Evolutionary conservation across 352 stramenopile genomes (phyloP).

Genomic region (Phytopythium mirpurense): DNA sequence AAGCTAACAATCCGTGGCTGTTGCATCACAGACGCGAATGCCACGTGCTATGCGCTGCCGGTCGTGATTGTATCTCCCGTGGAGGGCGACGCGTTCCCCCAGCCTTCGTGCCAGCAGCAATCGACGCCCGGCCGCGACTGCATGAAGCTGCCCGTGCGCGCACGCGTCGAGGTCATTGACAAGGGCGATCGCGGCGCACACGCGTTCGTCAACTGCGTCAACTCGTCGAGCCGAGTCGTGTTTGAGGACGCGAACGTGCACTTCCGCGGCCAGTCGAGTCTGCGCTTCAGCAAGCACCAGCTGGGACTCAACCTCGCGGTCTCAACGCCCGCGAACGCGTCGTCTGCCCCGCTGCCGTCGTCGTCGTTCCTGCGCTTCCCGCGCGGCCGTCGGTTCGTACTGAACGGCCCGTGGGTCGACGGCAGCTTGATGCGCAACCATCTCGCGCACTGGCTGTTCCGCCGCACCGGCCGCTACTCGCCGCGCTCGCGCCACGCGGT

Average conservation of each 20-base stretch:
- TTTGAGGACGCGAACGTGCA: conserved; percentile 30
- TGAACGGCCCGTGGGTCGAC: conserved; percentile 55
- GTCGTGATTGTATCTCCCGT: conserved; percentile 29
- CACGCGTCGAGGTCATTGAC: conserved; percentile 38
- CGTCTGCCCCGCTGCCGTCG: conserved; percentile 15
- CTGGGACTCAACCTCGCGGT: conserved; percentile 24
- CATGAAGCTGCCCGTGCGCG: conserved; percentile 30
- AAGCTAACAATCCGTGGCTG: too few relatives aligned
- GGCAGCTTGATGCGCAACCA: conserved; percentile 51
- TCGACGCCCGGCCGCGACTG: conserved; percentile 39
- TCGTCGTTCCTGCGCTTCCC: conserved; percentile 30
- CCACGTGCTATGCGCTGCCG: conserved; percentile 39
- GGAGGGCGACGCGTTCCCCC: conserved; percentile 6
- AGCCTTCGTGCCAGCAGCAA: conserved; percentile 41
- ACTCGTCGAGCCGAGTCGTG: conserved; percentile 10
- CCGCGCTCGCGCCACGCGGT: conserved; percentile 38
- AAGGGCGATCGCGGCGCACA: conserved; percentile 4
- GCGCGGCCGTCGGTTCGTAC: conserved; percentile 31
- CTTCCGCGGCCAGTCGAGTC: conserved; percentile 53
- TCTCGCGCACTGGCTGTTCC: conserved; percentile 49
- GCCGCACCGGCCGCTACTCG: conserved; percentile 39
- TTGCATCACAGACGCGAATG: conserved; percentile 6
- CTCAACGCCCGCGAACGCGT: conserved; percentile 12
- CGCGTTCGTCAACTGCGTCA: conserved; percentile 34
- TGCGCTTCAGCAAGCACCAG: conserved; percentile 52